Conservation (phyloP, 1,139 yeast genomes). For the Candida sanyaensis region DNA sequence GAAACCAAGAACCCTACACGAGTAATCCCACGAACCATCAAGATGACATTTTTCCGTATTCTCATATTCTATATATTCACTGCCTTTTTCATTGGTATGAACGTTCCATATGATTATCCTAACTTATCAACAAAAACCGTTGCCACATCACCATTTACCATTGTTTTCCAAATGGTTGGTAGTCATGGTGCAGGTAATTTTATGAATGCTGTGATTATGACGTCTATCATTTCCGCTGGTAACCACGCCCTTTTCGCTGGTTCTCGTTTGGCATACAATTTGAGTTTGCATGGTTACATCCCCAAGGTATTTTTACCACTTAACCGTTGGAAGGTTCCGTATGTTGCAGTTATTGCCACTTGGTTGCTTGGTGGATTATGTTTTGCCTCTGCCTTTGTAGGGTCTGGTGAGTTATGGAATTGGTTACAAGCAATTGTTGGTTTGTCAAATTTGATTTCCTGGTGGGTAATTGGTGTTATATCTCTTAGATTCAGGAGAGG, state of each 20-base stretch:
- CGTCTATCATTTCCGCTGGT: conserved; percentile 49
- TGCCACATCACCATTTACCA: conserved; percentile 65
- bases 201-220: conserved; percentile 47
- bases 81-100: conserved; percentile 48
- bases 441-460: conserved; percentile 43
- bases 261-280: conserved; percentile 41
- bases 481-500: conserved; percentile 44
- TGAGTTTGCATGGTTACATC: conserved; percentile 43
- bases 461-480: conserved; percentile 44
- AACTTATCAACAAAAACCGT: conserved; percentile 40
- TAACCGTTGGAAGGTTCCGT: conserved; percentile 39
- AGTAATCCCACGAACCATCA: conserved; percentile 58
- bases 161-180: conserved; percentile 57
- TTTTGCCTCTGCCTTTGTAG: conserved; percentile 46
- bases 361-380: conserved; percentile 47
- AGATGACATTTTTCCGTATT: conserved; percentile 57
- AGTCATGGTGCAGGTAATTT: conserved; percentile 46
- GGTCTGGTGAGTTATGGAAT: conserved; percentile 45
- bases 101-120: conserved; percentile 44
- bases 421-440: conserved; percentile 49
- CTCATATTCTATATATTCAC: conserved; percentile 41
- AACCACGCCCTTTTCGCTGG: conserved; percentile 49
- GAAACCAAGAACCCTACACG: conserved; percentile 61
- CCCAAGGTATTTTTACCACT: conserved; percentile 36
- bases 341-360: conserved; percentile 41